Percentiles rank a stretch among this genome's conserved stretches.
Conservation (phyloP, 2,329 filamentous ascomycete genomes). For the Aspergillus unguis region DNA sequence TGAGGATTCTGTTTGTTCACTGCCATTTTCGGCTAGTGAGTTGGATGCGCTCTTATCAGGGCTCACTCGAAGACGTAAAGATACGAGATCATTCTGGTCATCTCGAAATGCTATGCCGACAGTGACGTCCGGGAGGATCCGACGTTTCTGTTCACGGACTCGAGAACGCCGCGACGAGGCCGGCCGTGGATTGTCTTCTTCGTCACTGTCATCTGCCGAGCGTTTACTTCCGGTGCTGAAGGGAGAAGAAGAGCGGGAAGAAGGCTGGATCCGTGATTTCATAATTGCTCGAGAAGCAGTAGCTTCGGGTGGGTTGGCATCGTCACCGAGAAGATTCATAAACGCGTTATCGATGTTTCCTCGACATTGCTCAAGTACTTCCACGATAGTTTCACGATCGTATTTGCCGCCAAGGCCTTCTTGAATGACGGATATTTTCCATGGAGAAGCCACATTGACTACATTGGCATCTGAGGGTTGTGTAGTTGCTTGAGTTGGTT, state of each 20-base stretch:
- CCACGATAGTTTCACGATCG: constrained; percentile 51
- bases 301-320: constrained; percentile 28
- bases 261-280: constrained; percentile 33
- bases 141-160: constrained; percentile 29
- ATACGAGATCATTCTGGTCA: constrained; percentile 38
- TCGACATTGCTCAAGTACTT: constrained; percentile 51
- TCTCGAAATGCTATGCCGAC: constrained; percentile 40
- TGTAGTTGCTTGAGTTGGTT: constrained; percentile 12
- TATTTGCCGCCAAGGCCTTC: constrained; percentile 51
- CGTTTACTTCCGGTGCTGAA: constrained; percentile 43
- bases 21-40: constrained; percentile 1
- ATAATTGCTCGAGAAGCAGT: constrained; percentile 23
- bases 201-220: constrained; percentile 39
- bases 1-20: constrained; percentile 10
- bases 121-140: constrained; percentile 37
- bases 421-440: constrained; percentile 55
- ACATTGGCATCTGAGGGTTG: constrained; percentile 16
- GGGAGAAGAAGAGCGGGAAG: constrained; percentile 42
- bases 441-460: constrained; percentile 47
- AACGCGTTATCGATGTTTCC: constrained; percentile 55
- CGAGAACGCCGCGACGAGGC: constrained; percentile 25
- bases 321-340: constrained; percentile 49
- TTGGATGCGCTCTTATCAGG: constrained; percentile 21
- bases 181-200: constrained; percentile 34
- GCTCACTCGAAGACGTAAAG: constrained; percentile 34